Evolutionary conservation across 1,284 basidiomycete species (phyloP).

Genomic region (Coniferiporia weirii): DNA sequence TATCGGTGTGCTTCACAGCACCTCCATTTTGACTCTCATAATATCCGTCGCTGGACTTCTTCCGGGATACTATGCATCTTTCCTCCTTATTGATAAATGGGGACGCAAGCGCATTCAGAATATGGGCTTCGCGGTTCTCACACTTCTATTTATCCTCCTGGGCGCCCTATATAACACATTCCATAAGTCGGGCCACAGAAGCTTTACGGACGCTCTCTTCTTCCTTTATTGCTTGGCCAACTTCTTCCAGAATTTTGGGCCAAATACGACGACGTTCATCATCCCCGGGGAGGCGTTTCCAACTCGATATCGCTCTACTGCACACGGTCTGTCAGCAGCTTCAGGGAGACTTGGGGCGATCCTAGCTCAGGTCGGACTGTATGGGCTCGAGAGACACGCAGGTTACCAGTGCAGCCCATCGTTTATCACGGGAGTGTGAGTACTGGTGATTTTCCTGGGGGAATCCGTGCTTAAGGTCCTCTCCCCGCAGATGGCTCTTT

Average conservation of each 20-base stretch:
- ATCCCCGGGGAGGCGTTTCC: slow-evolving; percentile 85
- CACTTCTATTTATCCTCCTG: slow-evolving; percentile 58
- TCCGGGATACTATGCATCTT: slow-evolving; percentile 71
- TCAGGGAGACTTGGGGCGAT: slow-evolving; percentile 83
- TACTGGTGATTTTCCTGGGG: not conserved
- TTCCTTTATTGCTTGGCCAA: slow-evolving; percentile 74
- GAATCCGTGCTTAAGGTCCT: not conserved
- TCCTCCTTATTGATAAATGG: slow-evolving; percentile 66
- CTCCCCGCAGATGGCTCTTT: slow-evolving; percentile 25
- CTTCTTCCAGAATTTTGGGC: slow-evolving; percentile 75
- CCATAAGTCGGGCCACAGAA: slow-evolving; percentile 46
- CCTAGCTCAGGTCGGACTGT: slow-evolving; percentile 76
- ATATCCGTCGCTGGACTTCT: slow-evolving; percentile 67
- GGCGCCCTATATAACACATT: slow-evolving; percentile 72
- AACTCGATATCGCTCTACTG: slow-evolving; percentile 79
- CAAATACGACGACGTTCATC: slow-evolving; percentile 80
- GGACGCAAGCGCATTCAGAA: slow-evolving; percentile 74
- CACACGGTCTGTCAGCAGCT: slow-evolving; percentile 82
- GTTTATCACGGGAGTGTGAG: not conserved
- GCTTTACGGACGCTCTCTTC: slow-evolving; percentile 44
- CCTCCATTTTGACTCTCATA: slow-evolving; percentile 47
- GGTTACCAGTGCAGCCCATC: slow-evolving; percentile 28
- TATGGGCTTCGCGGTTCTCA: slow-evolving; percentile 72
- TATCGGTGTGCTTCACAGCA: slow-evolving; percentile 4
- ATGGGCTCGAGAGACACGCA: slow-evolving; percentile 62